phyloP scores from a whole-genome alignment of 805 yeast genomes.

The Kuraishia floccosa region DNA sequence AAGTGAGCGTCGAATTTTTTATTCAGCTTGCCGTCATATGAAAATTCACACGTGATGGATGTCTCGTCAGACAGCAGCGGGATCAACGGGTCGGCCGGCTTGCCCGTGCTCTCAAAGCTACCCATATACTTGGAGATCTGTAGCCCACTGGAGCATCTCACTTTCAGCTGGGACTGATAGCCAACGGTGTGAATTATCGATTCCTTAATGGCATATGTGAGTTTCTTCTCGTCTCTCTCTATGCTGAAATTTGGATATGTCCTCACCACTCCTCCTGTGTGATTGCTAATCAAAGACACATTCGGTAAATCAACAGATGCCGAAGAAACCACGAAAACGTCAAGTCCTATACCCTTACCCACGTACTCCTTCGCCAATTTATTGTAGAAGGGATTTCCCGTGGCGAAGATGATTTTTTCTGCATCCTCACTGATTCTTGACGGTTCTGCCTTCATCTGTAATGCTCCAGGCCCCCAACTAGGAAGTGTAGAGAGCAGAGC shows the following conservation, averaged over 20 bases:
- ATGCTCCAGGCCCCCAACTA: constrained; percentile 68
- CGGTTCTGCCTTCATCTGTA: constrained; percentile 27
- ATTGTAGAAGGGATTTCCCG: constrained; percentile 52
- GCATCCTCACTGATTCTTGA: constrained; percentile 25
- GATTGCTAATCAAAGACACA: constrained; percentile 47
- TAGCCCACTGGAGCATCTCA: constrained; percentile 81
- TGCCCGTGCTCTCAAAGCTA: constrained; percentile 26
- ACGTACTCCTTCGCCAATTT: constrained; percentile 47
- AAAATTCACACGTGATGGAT: constrained; percentile 58
- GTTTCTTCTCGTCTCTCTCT: constrained; percentile 57
- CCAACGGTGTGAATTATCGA: constrained; percentile 46
- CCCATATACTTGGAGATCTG: constrained; percentile 74
- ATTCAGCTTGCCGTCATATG: constrained; percentile 65
- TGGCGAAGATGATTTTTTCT: constrained; percentile 37
- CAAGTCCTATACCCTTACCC: constrained; percentile 56
- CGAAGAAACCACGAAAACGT: constrained; percentile 58
- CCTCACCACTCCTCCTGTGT: constrained; percentile 62
- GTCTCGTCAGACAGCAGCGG: constrained; percentile 56
- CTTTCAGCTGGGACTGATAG: constrained; percentile 71
- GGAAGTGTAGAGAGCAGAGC: constrained; percentile 63
- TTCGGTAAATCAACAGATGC: constrained; percentile 65
- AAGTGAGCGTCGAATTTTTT: constrained; percentile 73
- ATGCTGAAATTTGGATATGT: constrained; percentile 58
- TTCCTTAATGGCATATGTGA: constrained; percentile 48
- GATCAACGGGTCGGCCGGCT: constrained; percentile 51